Evolutionary conservation across 768 basidiomycete species (phyloP), one percentile per base, ranked within the genome.

Genomic region (Agrocybe praecox): DNA sequence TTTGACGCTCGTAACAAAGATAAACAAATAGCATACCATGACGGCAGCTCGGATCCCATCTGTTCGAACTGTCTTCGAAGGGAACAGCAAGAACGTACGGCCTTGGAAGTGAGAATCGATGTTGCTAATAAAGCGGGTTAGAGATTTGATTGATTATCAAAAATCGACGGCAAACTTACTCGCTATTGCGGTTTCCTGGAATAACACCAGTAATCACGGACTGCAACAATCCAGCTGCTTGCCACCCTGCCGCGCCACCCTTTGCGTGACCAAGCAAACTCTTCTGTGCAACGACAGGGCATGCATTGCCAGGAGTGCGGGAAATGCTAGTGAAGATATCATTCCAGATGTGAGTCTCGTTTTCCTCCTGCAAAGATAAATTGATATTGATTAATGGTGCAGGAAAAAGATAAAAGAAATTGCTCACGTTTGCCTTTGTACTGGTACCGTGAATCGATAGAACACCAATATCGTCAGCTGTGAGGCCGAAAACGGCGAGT

Each of bases 201-300:
- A 99, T 81, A 60, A 96, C 82, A 51, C 96, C 97, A 45, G 87
- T 86, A 60, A 79, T 81, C 59, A 99, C 81, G 11, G 87, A 86
- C 71, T 99, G 95, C 53, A 94, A 74, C 53, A 98, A 80, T 63
- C 97, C 97, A 65, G 87, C 89, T 82, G 97, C 85, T 75, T 95
- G 93, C 96, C 95, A 98, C 1, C 95, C 92, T 53, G 96, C 96
- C n/a, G 97, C 93, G 58, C 96, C 97, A 72, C 97, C 97, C 81
- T 99, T 99, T 11, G 96, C 89, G 70, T 99, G 96, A 58, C 97
- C 97, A 26, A 96, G 89, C 49, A 99, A 81, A 71, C 90, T 94
- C 83, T 99, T 99, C 74, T 98, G 97, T 2, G 97, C 94, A 72
- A 98, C 90, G 67, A 97, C 87, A 5, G 97, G 97, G 46, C 96